A percentile compares a stretch with the other conserved stretches of the same genome.
Conservation (phyloP, 2,329 filamentous ascomycete species). For the Sporothrix luriei region DNA sequence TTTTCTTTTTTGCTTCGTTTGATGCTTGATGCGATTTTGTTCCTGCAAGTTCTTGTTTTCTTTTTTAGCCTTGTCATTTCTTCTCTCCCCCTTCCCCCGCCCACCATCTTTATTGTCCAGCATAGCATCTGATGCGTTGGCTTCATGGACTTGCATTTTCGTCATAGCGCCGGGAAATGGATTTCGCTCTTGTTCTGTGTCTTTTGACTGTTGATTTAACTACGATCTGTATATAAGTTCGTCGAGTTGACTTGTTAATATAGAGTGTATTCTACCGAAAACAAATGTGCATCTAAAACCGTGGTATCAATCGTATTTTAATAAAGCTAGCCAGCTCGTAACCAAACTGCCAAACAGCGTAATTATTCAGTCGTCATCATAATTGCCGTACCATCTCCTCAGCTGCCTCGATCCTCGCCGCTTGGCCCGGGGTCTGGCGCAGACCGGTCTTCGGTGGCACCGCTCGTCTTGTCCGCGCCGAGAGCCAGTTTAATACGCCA, state of each 20-base stretch:
- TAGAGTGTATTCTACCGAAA: slow-evolving; percentile 6
- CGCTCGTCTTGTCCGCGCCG: slow-evolving; percentile 30
- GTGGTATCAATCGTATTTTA: not conserved
- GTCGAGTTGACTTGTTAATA: slow-evolving; percentile 18
- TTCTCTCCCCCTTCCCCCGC: not conserved
- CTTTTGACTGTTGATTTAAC: not conserved
- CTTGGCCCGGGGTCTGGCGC: not conserved
- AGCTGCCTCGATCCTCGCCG: not conserved
- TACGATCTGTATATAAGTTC: slow-evolving; percentile 23
- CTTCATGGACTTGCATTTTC: slow-evolving; percentile 15
- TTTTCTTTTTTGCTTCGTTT: too few relatives aligned
- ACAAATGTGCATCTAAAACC: not conserved
- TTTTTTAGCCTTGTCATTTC: not conserved
- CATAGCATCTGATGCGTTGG: slow-evolving; percentile 17
- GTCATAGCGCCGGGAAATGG: slow-evolving; percentile 2
- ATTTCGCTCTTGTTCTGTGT: not conserved
- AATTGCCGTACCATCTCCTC: not conserved
- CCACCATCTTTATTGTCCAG: slow-evolving; percentile 1
- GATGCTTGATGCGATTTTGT: too few relatives aligned
- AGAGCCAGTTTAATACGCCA: slow-evolving; percentile 66
- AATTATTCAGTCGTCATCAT: not conserved
- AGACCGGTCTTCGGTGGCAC: not conserved
- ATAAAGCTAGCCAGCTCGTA: not conserved
- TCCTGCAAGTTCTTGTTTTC: slow-evolving; percentile 3
- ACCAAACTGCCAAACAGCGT: not conserved